These are phyloP conservation scores for Pythium phragmitis DNA, from an alignment of 352 stramenopile species.

Conservation along the genomic window DNA sequence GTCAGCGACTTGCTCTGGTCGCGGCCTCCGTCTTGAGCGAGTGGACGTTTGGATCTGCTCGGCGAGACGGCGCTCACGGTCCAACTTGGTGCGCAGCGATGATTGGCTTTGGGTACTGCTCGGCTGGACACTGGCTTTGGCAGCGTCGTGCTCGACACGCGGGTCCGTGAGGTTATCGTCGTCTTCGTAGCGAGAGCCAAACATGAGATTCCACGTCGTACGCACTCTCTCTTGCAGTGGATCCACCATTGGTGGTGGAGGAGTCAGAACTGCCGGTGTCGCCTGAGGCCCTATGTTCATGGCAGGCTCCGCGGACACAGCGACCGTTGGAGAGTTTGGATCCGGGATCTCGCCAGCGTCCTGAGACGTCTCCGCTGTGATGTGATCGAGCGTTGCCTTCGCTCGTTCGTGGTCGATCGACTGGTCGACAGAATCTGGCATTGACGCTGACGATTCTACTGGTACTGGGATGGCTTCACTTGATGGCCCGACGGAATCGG, in stretches of 20 bases:
- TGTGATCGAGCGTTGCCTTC: too few species aligned
- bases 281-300: too few species aligned
- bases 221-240: slow-evolving; percentile 40
- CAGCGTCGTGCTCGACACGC: neutral
- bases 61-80: slow-evolving; percentile 40
- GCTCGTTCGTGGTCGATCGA: too few species aligned
- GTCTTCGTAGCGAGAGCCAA: slow-evolving; percentile 57
- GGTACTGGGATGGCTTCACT: neutral
- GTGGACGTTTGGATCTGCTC: slow-evolving; percentile 33
- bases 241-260: slow-evolving; percentile 18
- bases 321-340: too few species aligned
- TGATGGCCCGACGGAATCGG: neutral
- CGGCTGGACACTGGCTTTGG: neutral
- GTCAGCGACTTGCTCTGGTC: neutral
- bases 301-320: too few species aligned
- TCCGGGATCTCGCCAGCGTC: too few species aligned
- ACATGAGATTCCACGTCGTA: slow-evolving; percentile 50
- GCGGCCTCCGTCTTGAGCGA: neutral
- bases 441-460: neutral
- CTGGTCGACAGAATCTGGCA: too few species aligned
- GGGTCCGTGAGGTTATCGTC: slow-evolving; percentile 1
- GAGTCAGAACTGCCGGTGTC: neutral
- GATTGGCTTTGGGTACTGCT: neutral
- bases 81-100: slow-evolving; percentile 37
- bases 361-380: too few species aligned